Evolutionary conservation across 2,329 filamentous ascomycete genomes (phyloP), one percentile per base, ranked within the genome.

Genomic region (Stenocarpella maydis): DNA sequence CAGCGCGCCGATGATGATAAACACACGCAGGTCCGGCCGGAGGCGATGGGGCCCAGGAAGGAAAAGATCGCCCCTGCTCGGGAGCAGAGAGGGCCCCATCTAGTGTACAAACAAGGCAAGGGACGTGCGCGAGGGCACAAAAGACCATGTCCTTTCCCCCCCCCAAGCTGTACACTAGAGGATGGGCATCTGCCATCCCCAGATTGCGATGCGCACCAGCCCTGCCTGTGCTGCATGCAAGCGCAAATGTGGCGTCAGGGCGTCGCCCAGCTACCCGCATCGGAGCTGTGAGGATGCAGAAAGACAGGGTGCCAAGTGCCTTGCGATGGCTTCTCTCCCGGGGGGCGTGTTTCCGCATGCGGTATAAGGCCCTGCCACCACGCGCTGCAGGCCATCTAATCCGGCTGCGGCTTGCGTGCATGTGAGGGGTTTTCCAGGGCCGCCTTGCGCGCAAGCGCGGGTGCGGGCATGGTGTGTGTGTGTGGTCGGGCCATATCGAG

Each of bases 111-210:
- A 31, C 54, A 31, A 8, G 19, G 14, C 14, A 2, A 17, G 9
- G 26, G 26, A 37, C 19, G 19, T 17, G 21, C 34, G 34, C 34
- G 8, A 8, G 31, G 4, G 8, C 31, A 4, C 8, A 8, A 4
- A 8, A 4, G 8, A 8, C 31, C 31, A 8, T 31, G 31, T 8
- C 26, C 5, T 47, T 61, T 47, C 26, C 26, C 5, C 34, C 47
- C 34, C 26, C 58, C 58, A 61, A 47, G 58, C 4, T 21, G 26
- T 7, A n/a, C n/a, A n/a, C n/a, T n/a, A 8, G 41, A 61, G 41
- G 55, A 61, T 61, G 58, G 28, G 41, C 26, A 63, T 63, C 58
- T 63, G 43, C 58, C 26, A 49, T 37, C 58, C 37, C 28, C 58
- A 63, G 41, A 49, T 63, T 63, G 58, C 28, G 58, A 63, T 63